Evolutionary conservation across 2,329 filamentous ascomycete genomes (phyloP), one percentile per base, ranked within the genome.

Genomic region (Paecilomyces niveus): DNA sequence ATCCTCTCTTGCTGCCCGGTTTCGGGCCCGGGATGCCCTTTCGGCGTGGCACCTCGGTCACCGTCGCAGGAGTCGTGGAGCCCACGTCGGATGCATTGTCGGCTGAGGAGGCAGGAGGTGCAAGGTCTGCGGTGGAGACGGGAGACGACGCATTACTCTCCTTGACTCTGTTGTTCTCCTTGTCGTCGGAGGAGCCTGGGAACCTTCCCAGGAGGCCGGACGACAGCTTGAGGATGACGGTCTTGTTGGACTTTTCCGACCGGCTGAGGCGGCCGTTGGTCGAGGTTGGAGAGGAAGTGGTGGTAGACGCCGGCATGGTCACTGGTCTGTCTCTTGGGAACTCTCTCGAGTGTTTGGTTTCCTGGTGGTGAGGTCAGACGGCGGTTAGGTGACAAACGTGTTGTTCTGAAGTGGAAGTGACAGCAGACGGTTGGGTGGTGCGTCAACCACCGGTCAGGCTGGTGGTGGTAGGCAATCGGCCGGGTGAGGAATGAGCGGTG

Each of bases 21-120:
- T 89, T 88, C 22, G 85, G 83, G 64, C 88, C 84, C 73, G 91
- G 89, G 33, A 84, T 79, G 33, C 87, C 87, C 75, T 92, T 92
- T 79, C 90, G 91, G 80, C 90, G 92, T 11, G 81, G 77, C 6
- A 81, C 85, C 50, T 70, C 72, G 53, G 63, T 69, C 58, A 66
- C 68, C 15, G 78, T 77, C 11, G 68, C 68, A 55, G 71, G 72
- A n/a, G 73, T 70, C 6, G 74, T 76, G 45, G 73, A 76, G 35
- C 65, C 70, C 53, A 68, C 68, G 62, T 77, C 74, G 31, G 74
- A 76, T 21, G 68, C 74, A 63, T 73, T 73, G 63, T 77, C 76
- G 33, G 72, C 69, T 6, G 74, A 76, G 5, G 74, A 72, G 11
- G 70, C 65, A 49, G 74, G 72, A 39, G 68, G 63, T 0, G 64